These are phyloP conservation scores for Euryodendron excelsum DNA, from an alignment of 148 eudicot genomes.

Conservation along the genomic window DNA sequence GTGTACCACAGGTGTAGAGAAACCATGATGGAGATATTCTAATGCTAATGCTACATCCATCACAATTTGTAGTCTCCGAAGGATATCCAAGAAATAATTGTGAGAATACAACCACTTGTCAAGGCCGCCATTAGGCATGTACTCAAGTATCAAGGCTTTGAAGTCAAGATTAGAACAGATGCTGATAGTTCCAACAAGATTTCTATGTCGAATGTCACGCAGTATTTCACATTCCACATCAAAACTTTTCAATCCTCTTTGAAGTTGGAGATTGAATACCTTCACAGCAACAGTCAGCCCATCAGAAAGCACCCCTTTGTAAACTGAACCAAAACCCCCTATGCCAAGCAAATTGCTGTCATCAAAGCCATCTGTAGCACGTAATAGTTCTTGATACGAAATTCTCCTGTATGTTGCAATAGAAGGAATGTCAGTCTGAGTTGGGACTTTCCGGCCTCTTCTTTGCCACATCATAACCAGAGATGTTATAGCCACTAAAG, in stretches of 20 bases:
- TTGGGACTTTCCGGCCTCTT: neutral
- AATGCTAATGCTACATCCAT: constrained; percentile 23
- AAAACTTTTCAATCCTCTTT: constrained; percentile 13
- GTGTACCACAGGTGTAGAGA: neutral
- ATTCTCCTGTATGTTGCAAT: neutral
- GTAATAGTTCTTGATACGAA: constrained; percentile 16
- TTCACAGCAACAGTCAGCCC: constrained; percentile 16
- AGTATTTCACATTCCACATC: constrained; percentile 21
- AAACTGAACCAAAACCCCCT: constrained; percentile 25
- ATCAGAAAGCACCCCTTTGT: constrained; percentile 5
- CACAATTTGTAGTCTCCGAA: constrained; percentile 9
- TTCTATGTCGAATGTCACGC: constrained; percentile 16
- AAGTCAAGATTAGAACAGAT: constrained; percentile 21
- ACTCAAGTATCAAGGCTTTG: too few species aligned
- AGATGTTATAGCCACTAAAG: neutral
- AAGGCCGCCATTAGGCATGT: too few species aligned
- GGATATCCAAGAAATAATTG: neutral
- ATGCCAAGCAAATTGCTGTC: constrained; percentile 12
- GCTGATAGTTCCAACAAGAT: constrained; percentile 18
- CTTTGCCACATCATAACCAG: neutral
- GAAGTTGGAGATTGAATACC: constrained; percentile 13
- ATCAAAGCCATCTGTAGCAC: constrained; percentile 17
- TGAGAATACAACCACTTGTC: constrained; percentile 19
- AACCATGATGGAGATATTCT: constrained; percentile 26
- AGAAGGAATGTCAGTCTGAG: neutral